Evolutionary conservation across 1,284 basidiomycete species (phyloP).

Genomic region (Mycena citricolor): DNA sequence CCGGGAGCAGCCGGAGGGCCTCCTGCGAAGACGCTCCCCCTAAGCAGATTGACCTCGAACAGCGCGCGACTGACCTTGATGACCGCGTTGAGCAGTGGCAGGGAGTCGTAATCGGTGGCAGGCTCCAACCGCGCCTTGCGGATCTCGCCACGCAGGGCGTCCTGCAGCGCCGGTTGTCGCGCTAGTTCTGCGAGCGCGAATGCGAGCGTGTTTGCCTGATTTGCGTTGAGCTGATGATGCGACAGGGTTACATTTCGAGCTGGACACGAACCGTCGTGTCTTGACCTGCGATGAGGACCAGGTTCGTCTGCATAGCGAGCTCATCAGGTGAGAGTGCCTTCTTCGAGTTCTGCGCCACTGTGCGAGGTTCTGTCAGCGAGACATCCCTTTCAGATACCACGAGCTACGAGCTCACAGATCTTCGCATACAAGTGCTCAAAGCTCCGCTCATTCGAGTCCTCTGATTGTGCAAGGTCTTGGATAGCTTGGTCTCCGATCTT

Average conservation of each 20-base stretch:
- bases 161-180: slow-evolving; percentile 18
- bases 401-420: slow-evolving; percentile 7
- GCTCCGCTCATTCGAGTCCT: too few relatives aligned
- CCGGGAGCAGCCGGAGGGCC: slow-evolving; percentile 20
- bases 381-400: slow-evolving; percentile 5
- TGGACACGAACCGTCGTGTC: slow-evolving; percentile 23
- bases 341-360: too few relatives aligned
- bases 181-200: slow-evolving; percentile 21
- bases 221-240: background rate
- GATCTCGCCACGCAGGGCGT: slow-evolving; percentile 18
- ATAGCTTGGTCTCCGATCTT: slow-evolving; percentile 10
- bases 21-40: too few relatives aligned
- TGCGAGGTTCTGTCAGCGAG: too few relatives aligned
- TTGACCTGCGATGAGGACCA: slow-evolving; percentile 23
- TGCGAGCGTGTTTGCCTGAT: slow-evolving; percentile 18
- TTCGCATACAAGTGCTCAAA: slow-evolving; percentile 7
- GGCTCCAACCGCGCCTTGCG: background rate
- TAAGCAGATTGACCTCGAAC: too few relatives aligned
- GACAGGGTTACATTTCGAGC: too few relatives aligned
- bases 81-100: slow-evolving; percentile 23
- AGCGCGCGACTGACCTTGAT: slow-evolving; percentile 15
- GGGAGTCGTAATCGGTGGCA: slow-evolving; percentile 13
- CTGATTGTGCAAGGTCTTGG: slow-evolving; percentile 10
- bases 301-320: slow-evolving; percentile 14
- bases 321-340: slow-evolving; percentile 9